Base-by-base conservation (phyloP, 179 eudicot species). In the Silene vulgaris region DNA sequence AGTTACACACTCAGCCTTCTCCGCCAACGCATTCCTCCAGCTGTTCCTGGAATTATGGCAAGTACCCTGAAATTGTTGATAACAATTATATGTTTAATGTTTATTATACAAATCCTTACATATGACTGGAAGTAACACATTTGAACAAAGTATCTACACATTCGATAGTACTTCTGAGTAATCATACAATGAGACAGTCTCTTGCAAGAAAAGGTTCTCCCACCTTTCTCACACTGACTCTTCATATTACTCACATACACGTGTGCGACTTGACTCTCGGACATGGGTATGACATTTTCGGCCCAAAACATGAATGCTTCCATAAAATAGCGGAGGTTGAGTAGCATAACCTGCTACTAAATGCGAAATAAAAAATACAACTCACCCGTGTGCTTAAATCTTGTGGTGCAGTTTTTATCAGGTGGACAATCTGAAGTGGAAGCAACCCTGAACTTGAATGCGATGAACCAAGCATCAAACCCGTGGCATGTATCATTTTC, bases 401-500 rank as follows among this genome's bases (percentile, higher is more conserved):
- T 45, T 65, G 56, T 76, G 50, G 4, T 71, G 65, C 86, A 88
- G 91, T 88, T 86, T 65, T 80, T 88, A 77, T 86, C 91, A n/a
- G 91, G 89, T 40, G 89, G 89, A 32, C 91, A 84, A 77, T 86
- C 89, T 65, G 91, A 86, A 74, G 82, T 83, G 61, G 89, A 88
- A 76, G 89, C 91, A 19, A 88, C 88, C 30, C 83, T 80, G 5
- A 88, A 88, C 83, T 82, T 88, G 78, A 88, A 88, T 35, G 89
- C 91, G 13, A 88, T 88, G 89, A 88, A 88, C 83, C 91, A 88
- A 79, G 72, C 74, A 50, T 82, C 91, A 17, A 88, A 88, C 84
- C 89, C 88, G 43, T 88, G 91, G 89, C 91, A 88, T 40, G 91
- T 88, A 17, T 86, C 89, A 19, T 88, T 88, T 71, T 88, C 91